phyloP scores from a whole-genome alignment of 2,329 filamentous ascomycete genomes.

The Botrytis fragariae region DNA sequence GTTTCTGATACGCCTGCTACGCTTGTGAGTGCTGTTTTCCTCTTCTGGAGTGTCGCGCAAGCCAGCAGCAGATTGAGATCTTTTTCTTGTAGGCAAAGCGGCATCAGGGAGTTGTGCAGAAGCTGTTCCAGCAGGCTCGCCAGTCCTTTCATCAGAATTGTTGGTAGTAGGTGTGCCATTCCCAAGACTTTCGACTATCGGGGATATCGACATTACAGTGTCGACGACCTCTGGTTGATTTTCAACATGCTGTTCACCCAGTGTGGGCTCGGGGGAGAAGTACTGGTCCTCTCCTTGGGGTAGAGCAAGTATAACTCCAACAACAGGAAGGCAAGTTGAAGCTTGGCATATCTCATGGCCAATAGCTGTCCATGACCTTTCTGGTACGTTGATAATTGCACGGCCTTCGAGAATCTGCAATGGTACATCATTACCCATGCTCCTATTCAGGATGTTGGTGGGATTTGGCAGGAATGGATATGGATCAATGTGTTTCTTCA shows the following conservation, averaged over 20 bases:
- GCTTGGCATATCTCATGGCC: conserved; percentile 32
- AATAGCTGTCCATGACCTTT: conserved; percentile 34
- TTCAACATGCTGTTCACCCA: conserved; percentile 8
- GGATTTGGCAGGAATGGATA: conserved; percentile 60
- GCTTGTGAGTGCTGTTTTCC: conserved; percentile 56
- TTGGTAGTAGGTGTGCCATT: conserved; percentile 23
- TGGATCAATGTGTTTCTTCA: conserved; percentile 58
- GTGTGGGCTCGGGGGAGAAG: not conserved
- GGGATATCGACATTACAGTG: conserved; percentile 28
- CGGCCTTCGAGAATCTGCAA: conserved; percentile 22
- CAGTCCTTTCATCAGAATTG: conserved; percentile 26
- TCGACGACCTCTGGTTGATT: conserved; percentile 36
- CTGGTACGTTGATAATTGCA: conserved; percentile 26
- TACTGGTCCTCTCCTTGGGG: conserved; percentile 25
- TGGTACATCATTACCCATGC: conserved; percentile 6
- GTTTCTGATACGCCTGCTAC: conserved; percentile 63
- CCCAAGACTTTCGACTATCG: conserved; percentile 25
- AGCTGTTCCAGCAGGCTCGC: conserved; percentile 29
- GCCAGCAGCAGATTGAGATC: conserved; percentile 61
- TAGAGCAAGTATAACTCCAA: conserved; percentile 29
- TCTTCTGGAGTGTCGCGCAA: conserved; percentile 56
- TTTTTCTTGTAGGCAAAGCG: conserved; percentile 48
- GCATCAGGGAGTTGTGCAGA: conserved; percentile 31
- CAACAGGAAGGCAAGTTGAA: conserved; percentile 25
- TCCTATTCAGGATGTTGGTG: conserved; percentile 35